A percentile compares a stretch with the other conserved stretches of the same genome.
Conservation (phyloP, 495 filamentous ascomycete genomes). For the Xylaria venustula region DNA sequence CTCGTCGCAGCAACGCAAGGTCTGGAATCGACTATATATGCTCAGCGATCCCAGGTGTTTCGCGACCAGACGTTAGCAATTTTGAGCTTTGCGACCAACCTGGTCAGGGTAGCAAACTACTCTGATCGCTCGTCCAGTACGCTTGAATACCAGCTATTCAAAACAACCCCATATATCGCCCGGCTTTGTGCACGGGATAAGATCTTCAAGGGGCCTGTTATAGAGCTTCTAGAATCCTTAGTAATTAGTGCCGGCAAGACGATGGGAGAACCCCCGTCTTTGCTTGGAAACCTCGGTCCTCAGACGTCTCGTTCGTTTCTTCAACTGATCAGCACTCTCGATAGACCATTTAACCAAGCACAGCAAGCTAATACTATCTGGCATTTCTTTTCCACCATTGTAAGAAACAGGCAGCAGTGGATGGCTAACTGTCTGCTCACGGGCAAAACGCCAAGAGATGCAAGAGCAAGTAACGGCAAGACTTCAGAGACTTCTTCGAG, state of each 20-base stretch:
- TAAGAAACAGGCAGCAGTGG: slow-evolving; percentile 92
- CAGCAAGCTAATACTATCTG: slow-evolving; percentile 67
- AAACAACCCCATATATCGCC: slow-evolving; percentile 69
- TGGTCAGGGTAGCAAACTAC: slow-evolving; percentile 68
- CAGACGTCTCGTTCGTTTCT: slow-evolving; percentile 82
- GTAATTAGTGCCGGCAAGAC: slow-evolving; percentile 64
- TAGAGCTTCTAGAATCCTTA: slow-evolving; percentile 70
- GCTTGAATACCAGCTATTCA: slow-evolving; percentile 78
- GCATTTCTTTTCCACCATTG: slow-evolving; percentile 81
- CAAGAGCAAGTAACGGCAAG: slow-evolving; percentile 55
- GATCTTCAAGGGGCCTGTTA: slow-evolving; percentile 60
- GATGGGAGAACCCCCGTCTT: slow-evolving; percentile 74
- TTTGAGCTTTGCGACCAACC: slow-evolving; percentile 62
- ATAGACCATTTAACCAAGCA: slow-evolving; percentile 66
- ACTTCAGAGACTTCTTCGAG: slow-evolving; percentile 46
- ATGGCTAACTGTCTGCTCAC: slow-evolving; percentile 90
- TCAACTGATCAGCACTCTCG: slow-evolving; percentile 71
- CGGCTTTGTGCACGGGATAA: slow-evolving; percentile 75
- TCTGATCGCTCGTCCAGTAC: slow-evolving; percentile 57
- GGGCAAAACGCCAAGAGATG: slow-evolving; percentile 75
- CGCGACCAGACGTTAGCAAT: slow-evolving; percentile 62
- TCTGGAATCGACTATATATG: slow-evolving; percentile 62
- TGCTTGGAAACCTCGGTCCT: slow-evolving; percentile 82
- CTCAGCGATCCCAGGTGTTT: slow-evolving; percentile 54
- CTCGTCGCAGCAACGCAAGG: slow-evolving; percentile 66